Evolutionary conservation across 2,329 filamentous ascomycete genomes (phyloP).

Genomic region (Calcarisporium arbuscula): DNA sequence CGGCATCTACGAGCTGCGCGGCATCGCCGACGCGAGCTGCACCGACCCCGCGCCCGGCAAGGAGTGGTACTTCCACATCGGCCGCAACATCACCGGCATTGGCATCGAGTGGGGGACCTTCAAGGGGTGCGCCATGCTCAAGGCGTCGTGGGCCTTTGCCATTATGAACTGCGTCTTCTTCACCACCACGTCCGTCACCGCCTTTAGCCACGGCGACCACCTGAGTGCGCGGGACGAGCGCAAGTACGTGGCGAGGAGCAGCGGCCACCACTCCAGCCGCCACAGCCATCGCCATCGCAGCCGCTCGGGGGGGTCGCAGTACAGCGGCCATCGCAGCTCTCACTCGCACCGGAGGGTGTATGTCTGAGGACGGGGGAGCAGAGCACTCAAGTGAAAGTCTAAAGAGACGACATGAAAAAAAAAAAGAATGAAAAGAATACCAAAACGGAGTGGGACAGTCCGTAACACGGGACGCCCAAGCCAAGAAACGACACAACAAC

Average conservation of each 20-base stretch:
- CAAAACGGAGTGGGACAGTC: no score
- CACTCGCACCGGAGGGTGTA: conserved; percentile 48
- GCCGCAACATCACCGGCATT: conserved; percentile 48
- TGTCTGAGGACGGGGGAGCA: no score
- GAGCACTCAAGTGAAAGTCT: not conserved
- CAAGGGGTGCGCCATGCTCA: conserved; percentile 87
- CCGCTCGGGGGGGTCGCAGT: conserved; percentile 27
- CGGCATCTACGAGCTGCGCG: conserved; percentile 52
- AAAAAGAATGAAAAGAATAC: not conserved
- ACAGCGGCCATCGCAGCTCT: conserved; percentile 35
- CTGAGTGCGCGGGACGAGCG: conserved; percentile 30
- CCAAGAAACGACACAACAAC: no score
- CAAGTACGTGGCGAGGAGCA: conserved; percentile 13
- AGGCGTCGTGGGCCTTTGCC: conserved; percentile 79
- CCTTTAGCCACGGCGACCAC: conserved; percentile 51
- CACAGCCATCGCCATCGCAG: conserved; percentile 36
- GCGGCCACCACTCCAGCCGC: conserved; percentile 29
- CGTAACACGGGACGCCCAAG: no score
- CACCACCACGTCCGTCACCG: conserved; percentile 67
- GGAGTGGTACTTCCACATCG: conserved; percentile 50
- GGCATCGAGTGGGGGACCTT: conserved; percentile 52
- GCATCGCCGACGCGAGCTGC: conserved; percentile 62
- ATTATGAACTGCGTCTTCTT: conserved; percentile 87
- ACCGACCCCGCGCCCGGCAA: conserved; percentile 43
- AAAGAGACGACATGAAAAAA: not conserved